A percentile compares a stretch with the other conserved stretches of the same genome.
phyloP scores from a whole-genome alignment of 352 stramenopile genomes.

The Pythium sukuiense region DNA sequence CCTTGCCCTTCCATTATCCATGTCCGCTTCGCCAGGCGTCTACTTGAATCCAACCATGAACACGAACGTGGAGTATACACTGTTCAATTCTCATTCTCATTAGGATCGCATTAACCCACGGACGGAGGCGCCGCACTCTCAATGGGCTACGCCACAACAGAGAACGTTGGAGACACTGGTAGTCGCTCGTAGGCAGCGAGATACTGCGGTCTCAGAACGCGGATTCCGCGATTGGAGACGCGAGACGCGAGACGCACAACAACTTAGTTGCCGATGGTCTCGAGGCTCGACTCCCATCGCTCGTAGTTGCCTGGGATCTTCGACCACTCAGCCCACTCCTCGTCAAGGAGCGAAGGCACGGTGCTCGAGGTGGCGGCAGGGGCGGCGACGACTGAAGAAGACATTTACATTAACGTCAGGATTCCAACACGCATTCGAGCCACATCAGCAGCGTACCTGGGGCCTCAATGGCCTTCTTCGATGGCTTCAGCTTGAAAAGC shows the following conservation, averaged over 20 bases:
- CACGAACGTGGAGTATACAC: background rate
- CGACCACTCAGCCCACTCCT: slow-evolving; percentile 87
- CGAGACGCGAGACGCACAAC: slow-evolving; percentile 5
- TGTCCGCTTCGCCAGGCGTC: background rate
- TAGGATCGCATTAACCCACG: background rate
- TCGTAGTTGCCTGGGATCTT: slow-evolving; percentile 82
- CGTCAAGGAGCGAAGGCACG: slow-evolving; percentile 82
- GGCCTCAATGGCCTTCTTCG: slow-evolving; percentile 67
- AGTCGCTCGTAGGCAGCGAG: background rate
- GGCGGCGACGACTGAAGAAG: slow-evolving; percentile 34
- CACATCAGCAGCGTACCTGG: slow-evolving; percentile 33
- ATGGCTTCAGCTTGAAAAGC: slow-evolving; percentile 85
- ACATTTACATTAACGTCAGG: slow-evolving; percentile 3
- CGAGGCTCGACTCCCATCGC: slow-evolving; percentile 88
- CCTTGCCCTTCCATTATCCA: slow-evolving; percentile 11
- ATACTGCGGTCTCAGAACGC: background rate
- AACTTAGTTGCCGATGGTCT: slow-evolving; percentile 80
- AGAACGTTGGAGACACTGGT: background rate
- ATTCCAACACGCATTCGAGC: background rate
- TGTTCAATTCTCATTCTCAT: slow-evolving; percentile 22
- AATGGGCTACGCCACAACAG: background rate
- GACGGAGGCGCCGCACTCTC: background rate
- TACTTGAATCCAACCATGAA: background rate
- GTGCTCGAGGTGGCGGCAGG: slow-evolving; percentile 44
- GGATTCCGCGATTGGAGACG: background rate